A percentile compares a stretch with the other conserved stretches of the same genome.
These are phyloP conservation scores for Globisporangium paddicum DNA, from an alignment of 352 stramenopile species.

Conservation along the genomic window DNA sequence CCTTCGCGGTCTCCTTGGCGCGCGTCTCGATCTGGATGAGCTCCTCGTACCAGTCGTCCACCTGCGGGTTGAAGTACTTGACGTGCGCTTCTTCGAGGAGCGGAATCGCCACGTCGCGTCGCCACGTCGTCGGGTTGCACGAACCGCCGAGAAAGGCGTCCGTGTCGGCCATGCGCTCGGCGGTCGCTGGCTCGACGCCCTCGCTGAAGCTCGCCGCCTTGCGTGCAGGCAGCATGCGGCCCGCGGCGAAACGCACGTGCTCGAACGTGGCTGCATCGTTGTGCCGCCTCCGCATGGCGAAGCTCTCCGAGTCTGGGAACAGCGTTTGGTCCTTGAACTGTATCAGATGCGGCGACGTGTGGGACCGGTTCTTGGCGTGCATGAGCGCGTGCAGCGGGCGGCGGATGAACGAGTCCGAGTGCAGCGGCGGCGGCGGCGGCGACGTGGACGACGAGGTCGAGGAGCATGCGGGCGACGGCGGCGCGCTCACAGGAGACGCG, in stretches of 20 bases:
- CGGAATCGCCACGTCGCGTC: slow-evolving; percentile 70
- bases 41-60: slow-evolving; percentile 86
- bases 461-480: neutral
- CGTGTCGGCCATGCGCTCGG: slow-evolving; percentile 29
- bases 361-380: slow-evolving; percentile 42
- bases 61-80: slow-evolving; percentile 86
- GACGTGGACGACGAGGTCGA: slow-evolving; percentile 2
- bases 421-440: neutral
- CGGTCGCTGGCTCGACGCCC: slow-evolving; percentile 27
- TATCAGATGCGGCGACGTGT: slow-evolving; percentile 64
- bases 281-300: slow-evolving; percentile 8
- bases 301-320: slow-evolving; percentile 14
- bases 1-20: slow-evolving; percentile 78
- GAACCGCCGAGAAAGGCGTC: slow-evolving; percentile 82
- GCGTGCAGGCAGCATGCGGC: slow-evolving; percentile 18
- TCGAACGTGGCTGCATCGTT: slow-evolving; percentile 14
- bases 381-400: slow-evolving; percentile 38
- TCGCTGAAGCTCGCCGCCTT: slow-evolving; percentile 57
- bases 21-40: slow-evolving; percentile 77
- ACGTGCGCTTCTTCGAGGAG: slow-evolving; percentile 61
- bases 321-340: slow-evolving; percentile 22
- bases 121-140: slow-evolving; percentile 89
- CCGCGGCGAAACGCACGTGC: slow-evolving; percentile 12
- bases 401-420: slow-evolving; percentile 10
- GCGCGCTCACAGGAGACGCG: neutral